Evolutionary conservation across 495 filamentous ascomycete genomes (phyloP).

Genomic region (Talaromyces stipitatus): DNA sequence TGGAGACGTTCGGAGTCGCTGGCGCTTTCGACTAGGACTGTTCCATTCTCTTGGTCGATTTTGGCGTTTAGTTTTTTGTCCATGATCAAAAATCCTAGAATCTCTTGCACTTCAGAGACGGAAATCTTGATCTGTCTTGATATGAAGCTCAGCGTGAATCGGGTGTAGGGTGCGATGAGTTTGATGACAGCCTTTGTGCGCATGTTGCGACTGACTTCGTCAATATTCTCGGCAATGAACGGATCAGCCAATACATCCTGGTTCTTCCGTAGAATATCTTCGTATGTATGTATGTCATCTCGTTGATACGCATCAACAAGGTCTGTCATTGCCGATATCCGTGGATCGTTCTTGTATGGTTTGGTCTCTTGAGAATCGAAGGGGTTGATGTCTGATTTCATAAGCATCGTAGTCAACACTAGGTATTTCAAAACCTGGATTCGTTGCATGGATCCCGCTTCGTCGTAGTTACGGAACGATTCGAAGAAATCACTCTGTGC

Average conservation of each 20-base stretch:
- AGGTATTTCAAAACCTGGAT: slow-evolving; percentile 98
- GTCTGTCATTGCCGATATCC: slow-evolving; percentile 94
- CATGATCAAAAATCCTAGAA: slow-evolving; percentile 85
- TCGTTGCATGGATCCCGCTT: slow-evolving; percentile 89
- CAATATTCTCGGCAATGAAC: slow-evolving; percentile 98
- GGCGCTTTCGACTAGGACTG: slow-evolving; percentile 68
- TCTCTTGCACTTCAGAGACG: slow-evolving; percentile 81
- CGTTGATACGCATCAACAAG: slow-evolving; percentile 94
- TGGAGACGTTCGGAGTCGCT: slow-evolving; percentile 66
- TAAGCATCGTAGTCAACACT: slow-evolving; percentile 93
- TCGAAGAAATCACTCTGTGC: slow-evolving; percentile 98
- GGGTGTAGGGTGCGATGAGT: slow-evolving; percentile 88
- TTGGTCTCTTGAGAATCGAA: slow-evolving; percentile 99
- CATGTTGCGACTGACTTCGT: slow-evolving; percentile 97
- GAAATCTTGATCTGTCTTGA: slow-evolving; percentile 79
- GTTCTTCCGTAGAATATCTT: slow-evolving; percentile 78
- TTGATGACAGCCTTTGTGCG: slow-evolving; percentile 92
- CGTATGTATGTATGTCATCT: slow-evolving; percentile 89
- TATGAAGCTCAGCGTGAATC: slow-evolving; percentile 80
- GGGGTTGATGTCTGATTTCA: slow-evolving; percentile 98
- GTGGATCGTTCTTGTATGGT: slow-evolving; percentile 90
- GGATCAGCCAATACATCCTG: slow-evolving; percentile 83
- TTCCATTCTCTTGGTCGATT: slow-evolving; percentile 82
- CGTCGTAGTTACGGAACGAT: slow-evolving; percentile 97
- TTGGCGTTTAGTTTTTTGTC: slow-evolving; percentile 78